Percentiles rank a stretch among this genome's conserved stretches.
Conservation (phyloP, 2,329 filamentous ascomycete species). For the Xylaria sp. region DNA sequence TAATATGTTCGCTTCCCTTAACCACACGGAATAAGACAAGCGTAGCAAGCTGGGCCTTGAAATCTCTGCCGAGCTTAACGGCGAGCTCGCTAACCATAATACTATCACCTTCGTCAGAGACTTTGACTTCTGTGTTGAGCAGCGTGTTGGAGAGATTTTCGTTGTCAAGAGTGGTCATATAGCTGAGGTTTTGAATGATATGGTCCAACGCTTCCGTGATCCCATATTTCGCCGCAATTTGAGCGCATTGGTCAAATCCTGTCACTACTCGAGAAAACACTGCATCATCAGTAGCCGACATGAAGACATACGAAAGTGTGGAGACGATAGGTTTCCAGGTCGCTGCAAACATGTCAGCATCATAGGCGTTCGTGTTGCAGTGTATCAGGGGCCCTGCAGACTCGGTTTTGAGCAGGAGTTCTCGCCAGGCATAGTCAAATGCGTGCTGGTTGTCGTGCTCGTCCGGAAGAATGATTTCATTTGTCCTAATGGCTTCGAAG, state of each 20-base stretch:
- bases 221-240: constrained; percentile 86
- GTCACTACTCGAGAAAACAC: constrained; percentile 94
- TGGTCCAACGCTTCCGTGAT: constrained; percentile 90
- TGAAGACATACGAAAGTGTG: constrained; percentile 96
- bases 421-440: constrained; percentile 98
- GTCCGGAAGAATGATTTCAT: constrained; percentile 96
- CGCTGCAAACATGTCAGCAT: constrained; percentile 96
- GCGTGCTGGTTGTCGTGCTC: constrained; percentile 97
- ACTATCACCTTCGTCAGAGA: constrained; percentile 76
- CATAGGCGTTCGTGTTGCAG: constrained; percentile 93
- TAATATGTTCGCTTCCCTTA: constrained; percentile 81
- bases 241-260: constrained; percentile 95
- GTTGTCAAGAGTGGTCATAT: constrained; percentile 88
- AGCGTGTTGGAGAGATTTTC: constrained; percentile 81
- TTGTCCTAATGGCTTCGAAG: constrained; percentile 88
- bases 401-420: constrained; percentile 86
- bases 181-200: constrained; percentile 88
- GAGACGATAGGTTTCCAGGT: constrained; percentile 97
- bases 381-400: constrained; percentile 77
- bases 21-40: constrained; percentile 95
- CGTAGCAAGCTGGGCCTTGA: constrained; percentile 91
- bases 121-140: constrained; percentile 95
- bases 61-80: constrained; percentile 93
- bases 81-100: constrained; percentile 99
- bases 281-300: constrained; percentile 96